Base-by-base conservation (phyloP, 2,329 filamentous ascomycete species). In the Dothiorella sarmentorum region DNA sequence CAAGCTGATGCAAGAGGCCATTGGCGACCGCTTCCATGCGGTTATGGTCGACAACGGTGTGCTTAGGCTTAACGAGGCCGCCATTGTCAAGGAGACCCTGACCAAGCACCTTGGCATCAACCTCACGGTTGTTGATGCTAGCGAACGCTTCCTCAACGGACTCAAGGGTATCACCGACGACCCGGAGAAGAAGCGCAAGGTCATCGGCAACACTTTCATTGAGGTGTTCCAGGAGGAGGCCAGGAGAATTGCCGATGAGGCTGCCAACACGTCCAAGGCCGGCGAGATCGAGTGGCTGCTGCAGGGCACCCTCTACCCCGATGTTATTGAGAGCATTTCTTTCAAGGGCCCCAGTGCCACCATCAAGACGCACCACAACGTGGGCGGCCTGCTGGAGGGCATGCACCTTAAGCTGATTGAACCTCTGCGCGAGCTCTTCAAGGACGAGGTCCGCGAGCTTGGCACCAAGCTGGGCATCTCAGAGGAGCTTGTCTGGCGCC, bases 161-260 rank as follows among this genome's bases (percentile, higher is more conserved):
- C 84, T 97, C 1, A 82, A 84, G 63, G 93, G 91, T 17, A 84
- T 96, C 24, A 78, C 76, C 0, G 90, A 77, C 53, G 78, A 89
- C 59, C 92, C 93, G 0, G 92, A 97, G 75, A 83, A 83, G 70
- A 97, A 96, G 81, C 82, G 92, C 58, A 96, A 96, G 77, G 86
- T 97, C 66, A 97, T 97, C 62, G 92, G 91, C 58, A 83, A 81
- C 62, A 89, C 83, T 20, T 89, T 91, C 72, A 91, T 91, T 63
- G 88, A 91, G 65, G 76, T 96, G 26, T 97, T 96, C 74, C 87
- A 96, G 73, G 79, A 86, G 60, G 87, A 91, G 71, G 91, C 89
- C 24, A 82, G 82, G 67, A 80, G 84, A 65, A 92, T 95, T 47
- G 89, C 91, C 63, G 83, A 83, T 58, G 85, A 81, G 26, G 89